Conservation (phyloP, 2,329 filamentous ascomycete species). For the Aspergillus neotritici region DNA sequence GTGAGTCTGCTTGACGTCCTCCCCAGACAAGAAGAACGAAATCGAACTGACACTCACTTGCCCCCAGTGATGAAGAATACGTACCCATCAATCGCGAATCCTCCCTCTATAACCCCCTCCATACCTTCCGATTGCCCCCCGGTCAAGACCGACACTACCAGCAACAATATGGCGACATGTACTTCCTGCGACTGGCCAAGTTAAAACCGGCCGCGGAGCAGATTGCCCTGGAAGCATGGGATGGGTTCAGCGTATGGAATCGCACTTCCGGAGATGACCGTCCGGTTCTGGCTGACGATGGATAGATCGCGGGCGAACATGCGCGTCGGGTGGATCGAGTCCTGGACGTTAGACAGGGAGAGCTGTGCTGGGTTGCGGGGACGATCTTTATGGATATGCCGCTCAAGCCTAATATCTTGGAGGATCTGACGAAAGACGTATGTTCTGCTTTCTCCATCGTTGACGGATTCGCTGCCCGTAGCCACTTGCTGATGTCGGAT, state of each 20-base stretch:
- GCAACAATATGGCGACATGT: constrained; percentile 97
- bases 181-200: constrained; percentile 83
- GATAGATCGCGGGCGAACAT: constrained; percentile 65
- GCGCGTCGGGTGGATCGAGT: constrained; percentile 78
- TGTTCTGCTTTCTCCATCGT: constrained; percentile 24
- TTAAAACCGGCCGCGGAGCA: constrained; percentile 78
- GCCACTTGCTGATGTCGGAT: constrained; percentile 8
- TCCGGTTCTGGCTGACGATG: neutral
- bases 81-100: constrained; percentile 48
- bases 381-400: constrained; percentile 98
- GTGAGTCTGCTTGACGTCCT: constrained; percentile 14
- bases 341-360: constrained; percentile 88
- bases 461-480: no score
- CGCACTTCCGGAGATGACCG: neutral
- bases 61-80: constrained; percentile 32
- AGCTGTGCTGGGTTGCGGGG: constrained; percentile 90
- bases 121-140: constrained; percentile 67
- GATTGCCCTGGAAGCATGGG: constrained; percentile 70
- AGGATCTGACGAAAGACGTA: constrained; percentile 90
- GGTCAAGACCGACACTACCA: constrained; percentile 65
- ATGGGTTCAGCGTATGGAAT: constrained; percentile 55
- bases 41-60: neutral
- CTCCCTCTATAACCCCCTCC: constrained; percentile 66
- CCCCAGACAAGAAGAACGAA: neutral
- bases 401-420: constrained; percentile 89